Conservation (phyloP, 352 stramenopile species). For the Saprolegnia diclina region DNA sequence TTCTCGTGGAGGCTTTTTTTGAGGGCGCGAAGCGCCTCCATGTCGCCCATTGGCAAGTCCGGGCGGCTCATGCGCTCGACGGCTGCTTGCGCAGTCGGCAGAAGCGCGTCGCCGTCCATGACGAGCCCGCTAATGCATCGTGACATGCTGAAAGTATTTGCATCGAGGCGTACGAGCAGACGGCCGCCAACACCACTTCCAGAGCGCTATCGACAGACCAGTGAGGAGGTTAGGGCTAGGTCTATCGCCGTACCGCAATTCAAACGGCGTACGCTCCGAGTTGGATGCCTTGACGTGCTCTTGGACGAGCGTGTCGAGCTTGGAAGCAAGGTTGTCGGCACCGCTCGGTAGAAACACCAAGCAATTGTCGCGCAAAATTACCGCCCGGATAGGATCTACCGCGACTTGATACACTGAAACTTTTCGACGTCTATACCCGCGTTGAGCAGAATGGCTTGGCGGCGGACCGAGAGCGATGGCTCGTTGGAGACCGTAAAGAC, state of each 20-base stretch:
- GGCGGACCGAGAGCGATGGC: slow-evolving; percentile 61
- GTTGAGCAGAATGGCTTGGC: slow-evolving; percentile 71
- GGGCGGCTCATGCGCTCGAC: slow-evolving; percentile 46
- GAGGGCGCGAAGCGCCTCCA: slow-evolving; percentile 52
- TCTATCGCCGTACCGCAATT: slow-evolving; percentile 29
- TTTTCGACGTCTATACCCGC: slow-evolving; percentile 33
- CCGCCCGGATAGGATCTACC: slow-evolving; percentile 56
- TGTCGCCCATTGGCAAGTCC: slow-evolving; percentile 37
- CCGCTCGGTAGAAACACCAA: slow-evolving; percentile 46
- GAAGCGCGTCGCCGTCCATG: slow-evolving; percentile 38
- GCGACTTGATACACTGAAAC: background rate
- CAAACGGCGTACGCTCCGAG: slow-evolving; percentile 34
- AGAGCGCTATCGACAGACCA: slow-evolving; percentile 32
- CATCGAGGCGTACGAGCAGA: slow-evolving; percentile 40
- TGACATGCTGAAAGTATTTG: no score
- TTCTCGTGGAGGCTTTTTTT: slow-evolving; percentile 71
- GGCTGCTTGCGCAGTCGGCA: slow-evolving; percentile 37
- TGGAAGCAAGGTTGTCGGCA: background rate
- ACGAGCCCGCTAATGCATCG: no score
- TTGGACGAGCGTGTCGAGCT: slow-evolving; percentile 35
- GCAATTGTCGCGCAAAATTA: slow-evolving; percentile 64
- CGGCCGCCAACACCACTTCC: slow-evolving; percentile 44
- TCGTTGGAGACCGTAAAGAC: slow-evolving; percentile 68
- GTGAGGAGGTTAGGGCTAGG: background rate
- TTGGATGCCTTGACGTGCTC: slow-evolving; percentile 35